These are phyloP conservation scores for Grosmannia serpens DNA, from an alignment of 2,329 filamentous ascomycete species.

Conservation along the genomic window DNA sequence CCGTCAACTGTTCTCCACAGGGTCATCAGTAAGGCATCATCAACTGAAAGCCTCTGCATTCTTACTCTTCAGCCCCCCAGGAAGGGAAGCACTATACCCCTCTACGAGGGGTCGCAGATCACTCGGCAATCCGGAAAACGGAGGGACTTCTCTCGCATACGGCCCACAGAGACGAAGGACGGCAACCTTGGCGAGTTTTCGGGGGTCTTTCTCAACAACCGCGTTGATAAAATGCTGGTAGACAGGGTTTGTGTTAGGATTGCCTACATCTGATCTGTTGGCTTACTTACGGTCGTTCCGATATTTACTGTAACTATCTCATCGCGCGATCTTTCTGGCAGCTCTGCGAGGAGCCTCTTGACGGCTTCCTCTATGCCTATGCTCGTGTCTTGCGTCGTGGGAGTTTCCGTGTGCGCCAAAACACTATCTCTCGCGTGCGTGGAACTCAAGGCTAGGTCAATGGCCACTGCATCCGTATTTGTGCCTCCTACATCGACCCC, in stretches of 20 bases:
- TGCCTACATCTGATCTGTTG: no score
- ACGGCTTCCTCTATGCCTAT: background rate
- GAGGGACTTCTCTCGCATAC: constrained; percentile 27
- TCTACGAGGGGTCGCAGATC: constrained; percentile 10
- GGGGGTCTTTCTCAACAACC: constrained; percentile 12
- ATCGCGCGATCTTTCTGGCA: background rate
- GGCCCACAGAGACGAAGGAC: constrained; percentile 19
- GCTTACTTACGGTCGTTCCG: constrained; percentile 8
- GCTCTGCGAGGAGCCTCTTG: background rate
- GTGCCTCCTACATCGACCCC: constrained; percentile 15
- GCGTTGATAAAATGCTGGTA: constrained; percentile 12
- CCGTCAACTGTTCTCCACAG: no score
- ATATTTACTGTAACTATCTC: constrained; percentile 10
- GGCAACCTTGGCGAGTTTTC: constrained; percentile 17
- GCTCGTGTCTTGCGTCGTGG: background rate
- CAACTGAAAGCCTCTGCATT: no score
- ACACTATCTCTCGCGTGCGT: background rate
- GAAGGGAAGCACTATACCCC: background rate
- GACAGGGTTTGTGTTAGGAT: background rate
- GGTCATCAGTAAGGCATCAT: no score
- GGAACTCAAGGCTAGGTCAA: background rate
- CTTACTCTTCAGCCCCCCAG: constrained; percentile 31
- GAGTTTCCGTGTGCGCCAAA: background rate
- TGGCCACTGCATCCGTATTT: background rate
- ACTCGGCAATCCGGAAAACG: constrained; percentile 27